These are phyloP conservation scores for Pichia sp. DNA, from an alignment of 1,139 yeast species.

Conservation along the genomic window DNA sequence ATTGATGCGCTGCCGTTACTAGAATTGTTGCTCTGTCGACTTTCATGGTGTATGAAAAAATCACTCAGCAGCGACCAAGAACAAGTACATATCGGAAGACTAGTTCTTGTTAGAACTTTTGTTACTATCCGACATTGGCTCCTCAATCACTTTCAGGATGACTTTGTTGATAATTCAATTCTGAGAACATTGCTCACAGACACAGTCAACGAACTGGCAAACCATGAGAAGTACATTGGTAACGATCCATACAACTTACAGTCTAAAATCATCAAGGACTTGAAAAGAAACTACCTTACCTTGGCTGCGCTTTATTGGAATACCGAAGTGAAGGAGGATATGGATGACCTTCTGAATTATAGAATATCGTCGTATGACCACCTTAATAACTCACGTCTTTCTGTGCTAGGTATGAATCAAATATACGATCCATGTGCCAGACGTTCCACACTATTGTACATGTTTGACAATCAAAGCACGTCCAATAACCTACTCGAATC, in stretches of 20 bases:
- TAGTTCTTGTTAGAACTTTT: slow-evolving; percentile 76
- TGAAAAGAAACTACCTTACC: slow-evolving; percentile 36
- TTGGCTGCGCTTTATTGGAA: slow-evolving; percentile 35
- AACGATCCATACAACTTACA: slow-evolving; percentile 30
- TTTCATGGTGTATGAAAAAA: slow-evolving; percentile 63
- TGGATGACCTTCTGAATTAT: slow-evolving; percentile 26
- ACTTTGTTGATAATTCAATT: slow-evolving; percentile 42
- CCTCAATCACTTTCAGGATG: slow-evolving; percentile 66
- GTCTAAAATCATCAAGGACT: slow-evolving; percentile 32
- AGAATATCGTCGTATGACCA: slow-evolving; percentile 23
- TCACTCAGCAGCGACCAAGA: slow-evolving; percentile 24
- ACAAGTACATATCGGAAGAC: slow-evolving; percentile 48
- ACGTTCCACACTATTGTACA: slow-evolving; percentile 48
- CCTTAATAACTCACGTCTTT: slow-evolving; percentile 23
- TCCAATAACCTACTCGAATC: slow-evolving; percentile 21
- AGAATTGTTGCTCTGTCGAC: slow-evolving; percentile 53
- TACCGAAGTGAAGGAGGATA: slow-evolving; percentile 35
- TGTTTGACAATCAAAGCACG: slow-evolving; percentile 37
- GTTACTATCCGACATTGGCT: slow-evolving; percentile 89
- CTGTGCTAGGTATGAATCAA: slow-evolving; percentile 29
- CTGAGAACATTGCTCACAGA: slow-evolving; percentile 42
- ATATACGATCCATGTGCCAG: slow-evolving; percentile 45
- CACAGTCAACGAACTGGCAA: slow-evolving; percentile 41
- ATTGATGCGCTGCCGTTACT: slow-evolving; percentile 51
- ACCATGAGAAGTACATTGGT: slow-evolving; percentile 13